Conservation (phyloP, 164 flowering plant species). For the Liriodendron chinense region DNA sequence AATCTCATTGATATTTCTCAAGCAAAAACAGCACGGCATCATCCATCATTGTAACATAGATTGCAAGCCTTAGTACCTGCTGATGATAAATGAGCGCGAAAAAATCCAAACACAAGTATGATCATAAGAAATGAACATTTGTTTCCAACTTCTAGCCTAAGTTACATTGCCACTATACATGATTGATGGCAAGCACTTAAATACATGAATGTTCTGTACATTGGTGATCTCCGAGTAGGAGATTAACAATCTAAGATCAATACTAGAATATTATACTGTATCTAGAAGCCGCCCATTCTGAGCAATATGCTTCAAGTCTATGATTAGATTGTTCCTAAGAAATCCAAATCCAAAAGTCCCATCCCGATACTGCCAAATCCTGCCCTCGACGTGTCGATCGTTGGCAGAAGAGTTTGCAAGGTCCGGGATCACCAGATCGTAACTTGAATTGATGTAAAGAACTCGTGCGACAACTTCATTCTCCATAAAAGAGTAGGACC, state of each 20-base stretch:
- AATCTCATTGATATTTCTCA: too few species aligned
- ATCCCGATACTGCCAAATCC: conserved; percentile 79
- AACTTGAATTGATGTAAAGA: conserved; percentile 66
- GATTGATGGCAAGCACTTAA: not conserved
- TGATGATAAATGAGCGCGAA: not conserved
- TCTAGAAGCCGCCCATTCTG: conserved; percentile 54
- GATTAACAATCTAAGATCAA: conserved; percentile 14
- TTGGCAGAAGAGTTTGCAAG: conserved; percentile 35
- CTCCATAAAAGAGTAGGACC: conserved; percentile 13
- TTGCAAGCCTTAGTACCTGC: not conserved
- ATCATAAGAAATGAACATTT: not conserved
- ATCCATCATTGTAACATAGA: too few species aligned
- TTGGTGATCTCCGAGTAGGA: not conserved
- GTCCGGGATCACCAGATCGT: conserved; percentile 55
- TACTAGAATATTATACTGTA: conserved; percentile 22
- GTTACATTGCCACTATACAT: not conserved
- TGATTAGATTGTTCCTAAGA: conserved; percentile 55
- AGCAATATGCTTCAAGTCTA: conserved; percentile 69
- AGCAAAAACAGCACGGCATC: too few species aligned
- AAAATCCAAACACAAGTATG: not conserved
- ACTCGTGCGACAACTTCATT: conserved; percentile 51
- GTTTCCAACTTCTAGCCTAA: not conserved
- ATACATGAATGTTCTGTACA: conserved; percentile 18
- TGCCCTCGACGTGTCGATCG: conserved; percentile 56
- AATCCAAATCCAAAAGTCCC: conserved; percentile 94